Evolutionary conservation across 2,329 filamentous ascomycete genomes (phyloP).

Genomic region (Tolypocladium album): DNA sequence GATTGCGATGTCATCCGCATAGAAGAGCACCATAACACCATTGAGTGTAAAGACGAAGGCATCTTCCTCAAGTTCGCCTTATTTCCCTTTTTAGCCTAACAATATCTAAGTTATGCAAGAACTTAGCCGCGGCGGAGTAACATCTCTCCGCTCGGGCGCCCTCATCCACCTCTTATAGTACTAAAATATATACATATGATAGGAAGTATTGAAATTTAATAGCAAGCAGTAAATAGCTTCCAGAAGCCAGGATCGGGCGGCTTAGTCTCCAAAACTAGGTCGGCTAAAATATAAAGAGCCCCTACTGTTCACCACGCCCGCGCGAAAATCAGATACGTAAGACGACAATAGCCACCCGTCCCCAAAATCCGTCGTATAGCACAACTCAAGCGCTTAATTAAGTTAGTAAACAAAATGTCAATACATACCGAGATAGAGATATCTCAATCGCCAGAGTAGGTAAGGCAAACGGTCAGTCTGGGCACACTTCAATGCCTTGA

Average conservation of each 20-base stretch:
- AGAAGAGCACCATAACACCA: no score
- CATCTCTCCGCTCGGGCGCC: not conserved
- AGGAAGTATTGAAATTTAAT: not conserved
- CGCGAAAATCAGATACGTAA: no score
- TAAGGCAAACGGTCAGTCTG: not conserved
- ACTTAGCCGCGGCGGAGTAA: not conserved
- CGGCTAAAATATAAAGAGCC: not conserved
- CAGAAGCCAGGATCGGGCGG: not conserved
- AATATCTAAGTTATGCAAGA: no score
- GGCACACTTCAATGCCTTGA: not conserved
- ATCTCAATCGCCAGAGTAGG: not conserved
- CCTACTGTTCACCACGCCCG: no score
- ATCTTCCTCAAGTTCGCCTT: no score
- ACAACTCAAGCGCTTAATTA: no score
- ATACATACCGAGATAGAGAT: not conserved
- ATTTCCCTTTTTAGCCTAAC: no score
- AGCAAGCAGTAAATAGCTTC: not conserved
- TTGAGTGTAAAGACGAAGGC: no score
- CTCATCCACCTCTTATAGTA: not conserved
- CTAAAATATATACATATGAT: not conserved
- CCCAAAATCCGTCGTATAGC: no score
- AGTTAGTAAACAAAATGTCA: not conserved
- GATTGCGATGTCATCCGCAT: no score
- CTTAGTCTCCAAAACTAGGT: no score
- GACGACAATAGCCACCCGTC: no score